These are phyloP conservation scores for Teratosphaeria pseudoeucalypti DNA, from an alignment of 2,329 filamentous ascomycete species.

Conservation along the genomic window DNA sequence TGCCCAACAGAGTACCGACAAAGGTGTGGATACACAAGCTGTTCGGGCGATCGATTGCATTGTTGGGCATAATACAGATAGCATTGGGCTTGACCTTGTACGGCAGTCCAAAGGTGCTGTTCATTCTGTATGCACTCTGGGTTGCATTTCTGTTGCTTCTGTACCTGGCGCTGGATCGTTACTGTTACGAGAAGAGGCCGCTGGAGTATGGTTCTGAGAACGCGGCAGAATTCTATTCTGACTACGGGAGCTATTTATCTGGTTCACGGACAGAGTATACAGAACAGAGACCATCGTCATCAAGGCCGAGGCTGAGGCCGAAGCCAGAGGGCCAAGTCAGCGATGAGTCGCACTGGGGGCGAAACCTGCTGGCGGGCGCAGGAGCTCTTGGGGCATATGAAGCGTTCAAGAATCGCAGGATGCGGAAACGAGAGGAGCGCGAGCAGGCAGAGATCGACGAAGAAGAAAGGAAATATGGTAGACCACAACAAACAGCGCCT, in stretches of 20 bases:
- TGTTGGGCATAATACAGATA: slow-evolving; percentile 79
- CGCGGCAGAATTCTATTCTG: slow-evolving; percentile 34
- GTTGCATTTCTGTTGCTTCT: slow-evolving; percentile 59
- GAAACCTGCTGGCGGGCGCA: slow-evolving; percentile 42
- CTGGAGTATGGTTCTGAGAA: slow-evolving; percentile 17
- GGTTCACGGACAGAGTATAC: slow-evolving; percentile 41
- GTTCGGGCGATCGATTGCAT: slow-evolving; percentile 64
- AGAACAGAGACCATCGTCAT: slow-evolving; percentile 20
- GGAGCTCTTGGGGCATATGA: slow-evolving; percentile 49
- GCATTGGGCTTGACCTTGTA: slow-evolving; percentile 85
- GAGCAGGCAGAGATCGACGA: slow-evolving; percentile 12
- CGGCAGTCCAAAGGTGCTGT: slow-evolving; percentile 74
- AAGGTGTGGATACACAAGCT: slow-evolving; percentile 65
- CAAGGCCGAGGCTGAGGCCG: slow-evolving; percentile 7
- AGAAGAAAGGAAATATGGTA: slow-evolving; percentile 3
- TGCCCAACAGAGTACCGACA: slow-evolving; percentile 44
- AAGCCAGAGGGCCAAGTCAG: slow-evolving; percentile 3
- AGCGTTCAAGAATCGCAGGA: slow-evolving; percentile 36
- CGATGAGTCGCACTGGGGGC: slow-evolving; percentile 25
- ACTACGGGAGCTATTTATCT: slow-evolving; percentile 50
- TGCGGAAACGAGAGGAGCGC: slow-evolving; percentile 23
- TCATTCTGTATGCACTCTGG: slow-evolving; percentile 76
- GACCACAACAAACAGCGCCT: neutral
- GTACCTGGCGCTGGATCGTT: slow-evolving; percentile 74
- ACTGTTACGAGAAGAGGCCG: slow-evolving; percentile 41